Percentiles rank a stretch among this genome's conserved stretches.
Conservation (phyloP, 2,329 filamentous ascomycete species). For the Aspergillus proliferans region DNA sequence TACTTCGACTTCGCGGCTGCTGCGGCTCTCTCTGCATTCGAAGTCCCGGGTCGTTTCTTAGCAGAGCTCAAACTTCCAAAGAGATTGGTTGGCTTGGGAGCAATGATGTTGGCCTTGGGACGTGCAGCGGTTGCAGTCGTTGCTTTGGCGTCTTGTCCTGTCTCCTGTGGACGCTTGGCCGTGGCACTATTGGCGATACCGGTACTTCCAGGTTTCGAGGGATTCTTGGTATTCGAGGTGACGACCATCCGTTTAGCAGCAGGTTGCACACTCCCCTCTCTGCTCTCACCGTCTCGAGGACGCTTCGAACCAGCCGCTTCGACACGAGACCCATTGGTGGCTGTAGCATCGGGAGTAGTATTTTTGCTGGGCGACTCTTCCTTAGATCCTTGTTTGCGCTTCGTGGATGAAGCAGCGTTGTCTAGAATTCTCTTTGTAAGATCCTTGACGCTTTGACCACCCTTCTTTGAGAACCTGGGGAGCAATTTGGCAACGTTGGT, state of each 20-base stretch:
- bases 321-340: constrained; percentile 9
- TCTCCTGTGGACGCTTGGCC: constrained; percentile 22
- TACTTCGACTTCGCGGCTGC: constrained; percentile 34
- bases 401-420: constrained; percentile 40
- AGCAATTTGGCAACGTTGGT: constrained; percentile 56
- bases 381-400: constrained; percentile 37
- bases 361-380: constrained; percentile 26
- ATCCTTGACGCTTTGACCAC: constrained; percentile 50
- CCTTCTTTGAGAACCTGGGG: constrained; percentile 52
- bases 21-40: constrained; percentile 44
- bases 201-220: constrained; percentile 19
- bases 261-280: constrained; percentile 21
- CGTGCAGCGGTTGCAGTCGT: constrained; percentile 21
- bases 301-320: constrained; percentile 33
- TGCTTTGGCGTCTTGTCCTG: constrained; percentile 26
- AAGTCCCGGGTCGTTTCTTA: constrained; percentile 46
- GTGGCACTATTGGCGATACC: constrained; percentile 14
- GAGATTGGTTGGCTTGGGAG: constrained; percentile 40
- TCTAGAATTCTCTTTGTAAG: constrained; percentile 51
- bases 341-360: constrained; percentile 6
- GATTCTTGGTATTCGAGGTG: constrained; percentile 28
- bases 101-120: constrained; percentile 33
- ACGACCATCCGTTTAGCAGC: constrained; percentile 35
- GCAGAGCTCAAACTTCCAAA: constrained; percentile 44
- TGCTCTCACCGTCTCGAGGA: constrained; percentile 30